Evolutionary conservation across 176 grass and related monocot genomes (phyloP).

Genomic region (Phoenix dactylifera): DNA sequence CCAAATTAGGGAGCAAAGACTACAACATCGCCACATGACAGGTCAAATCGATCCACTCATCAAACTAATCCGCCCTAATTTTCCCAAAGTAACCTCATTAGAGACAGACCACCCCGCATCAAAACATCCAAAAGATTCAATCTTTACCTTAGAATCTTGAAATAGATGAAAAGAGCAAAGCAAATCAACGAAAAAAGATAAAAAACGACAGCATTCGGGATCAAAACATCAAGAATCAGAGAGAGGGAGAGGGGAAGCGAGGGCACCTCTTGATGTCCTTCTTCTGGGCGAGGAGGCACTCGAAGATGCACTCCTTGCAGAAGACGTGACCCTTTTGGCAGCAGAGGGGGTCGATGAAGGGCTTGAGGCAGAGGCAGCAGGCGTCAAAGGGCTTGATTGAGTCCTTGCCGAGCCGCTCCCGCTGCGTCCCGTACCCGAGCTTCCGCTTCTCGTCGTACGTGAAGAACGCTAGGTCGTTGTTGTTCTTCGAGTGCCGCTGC

Average conservation of each 20-base stretch:
- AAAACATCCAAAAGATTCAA: too few species aligned
- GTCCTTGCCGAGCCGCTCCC: conserved; percentile 95
- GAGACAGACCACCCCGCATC: too few species aligned
- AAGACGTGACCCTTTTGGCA: conserved; percentile 92
- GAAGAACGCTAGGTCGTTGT: conserved; percentile 99
- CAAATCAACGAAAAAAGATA: not conserved
- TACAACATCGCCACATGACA: too few species aligned
- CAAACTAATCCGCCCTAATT: too few species aligned
- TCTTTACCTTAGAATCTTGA: not conserved
- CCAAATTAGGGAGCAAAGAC: too few species aligned
- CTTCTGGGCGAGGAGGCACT: conserved; percentile 96
- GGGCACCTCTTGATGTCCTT: conserved; percentile 90
- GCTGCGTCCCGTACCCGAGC: conserved; percentile 97
- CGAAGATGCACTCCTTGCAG: conserved; percentile 97
- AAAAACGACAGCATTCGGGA: not conserved
- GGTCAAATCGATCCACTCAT: too few species aligned
- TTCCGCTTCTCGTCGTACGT: conserved; percentile 99
- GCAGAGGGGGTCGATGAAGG: conserved; percentile 76
- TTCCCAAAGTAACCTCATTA: too few species aligned
- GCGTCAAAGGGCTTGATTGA: conserved; percentile 99
- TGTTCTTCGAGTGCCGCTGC: conserved; percentile 99
- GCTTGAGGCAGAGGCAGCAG: conserved; percentile 95
- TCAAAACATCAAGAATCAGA: too few species aligned
- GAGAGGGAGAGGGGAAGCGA: not conserved
- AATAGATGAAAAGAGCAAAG: not conserved